Base-by-base conservation (phyloP, 257 asterid species). In the Solanum arcanum region DNA sequence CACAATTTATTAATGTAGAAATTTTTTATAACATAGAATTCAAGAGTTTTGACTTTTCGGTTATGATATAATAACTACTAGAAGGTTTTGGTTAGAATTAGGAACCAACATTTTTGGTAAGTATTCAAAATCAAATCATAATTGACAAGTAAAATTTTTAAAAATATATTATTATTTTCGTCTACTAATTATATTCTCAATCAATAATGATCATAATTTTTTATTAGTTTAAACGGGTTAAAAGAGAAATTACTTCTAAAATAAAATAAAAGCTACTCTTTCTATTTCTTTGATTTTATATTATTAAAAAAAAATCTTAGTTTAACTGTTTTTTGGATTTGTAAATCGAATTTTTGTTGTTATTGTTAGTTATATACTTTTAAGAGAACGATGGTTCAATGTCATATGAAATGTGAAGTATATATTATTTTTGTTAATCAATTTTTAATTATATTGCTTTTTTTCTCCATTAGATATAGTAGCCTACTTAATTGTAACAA, bases 181-280 rank as follows among this genome's bases (percentile, higher is more conserved):
- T 5, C 2, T 4, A 5, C 1, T 16, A 47, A 47, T 47, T 14
- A 47, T 0, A 47, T 14, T 18, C 1, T 56, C 25, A 20, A 20
- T 0, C 25, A 56, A 56, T 0, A 56, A 20, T 56, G 11, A 56
- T 56, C 1, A 52, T 0, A 3, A 56, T 1, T 0, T 20, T 8
- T 11, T 0, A 2, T 56, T 1, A 0, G 2, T 20, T 56, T 5
- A 20, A 0, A 20, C 1, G 12, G 12, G 5, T 56, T 20, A 56
- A 56, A 56, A 0, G 12, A 56, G 12, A 56, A 56, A 56, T 52
- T 2, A 52, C 4, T 52, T 52, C 0, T 52, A 18, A 52, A 3
- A 18, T 52, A 18, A 52, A 3, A 18, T 52, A 52, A 52, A 52
- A 52, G 0, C 0, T 56, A 18, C n/a, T 56, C 1, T 56, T 56